A percentile compares a stretch with the other conserved stretches of the same genome.
Conservation (phyloP, 768 basidiomycete genomes). For the Boletus sp. region DNA sequence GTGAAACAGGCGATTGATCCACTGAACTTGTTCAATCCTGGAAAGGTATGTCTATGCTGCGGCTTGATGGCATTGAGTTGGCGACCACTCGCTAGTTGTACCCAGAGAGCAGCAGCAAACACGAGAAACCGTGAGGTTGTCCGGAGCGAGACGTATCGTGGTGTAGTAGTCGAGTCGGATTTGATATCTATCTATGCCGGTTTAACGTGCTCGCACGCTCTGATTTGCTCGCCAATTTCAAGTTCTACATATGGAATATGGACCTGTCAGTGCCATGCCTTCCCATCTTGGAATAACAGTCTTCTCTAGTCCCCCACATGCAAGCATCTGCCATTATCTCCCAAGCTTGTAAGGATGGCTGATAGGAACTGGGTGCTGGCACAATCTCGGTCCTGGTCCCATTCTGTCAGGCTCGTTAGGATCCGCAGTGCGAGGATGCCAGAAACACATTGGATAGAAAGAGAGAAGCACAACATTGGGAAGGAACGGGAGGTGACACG, state of each 20-base stretch:
- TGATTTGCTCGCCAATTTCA: background rate
- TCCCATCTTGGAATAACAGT: background rate
- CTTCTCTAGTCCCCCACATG: background rate
- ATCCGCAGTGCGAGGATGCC: too few species aligned
- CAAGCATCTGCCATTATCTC: too few species aligned
- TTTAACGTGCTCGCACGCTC: background rate
- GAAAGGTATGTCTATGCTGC: constrained; percentile 46
- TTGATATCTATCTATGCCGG: background rate
- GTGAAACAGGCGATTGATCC: constrained; percentile 82
- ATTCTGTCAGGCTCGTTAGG: too few species aligned
- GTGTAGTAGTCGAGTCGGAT: background rate
- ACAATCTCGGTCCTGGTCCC: too few species aligned
- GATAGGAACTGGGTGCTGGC: too few species aligned
- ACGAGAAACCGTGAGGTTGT: background rate
- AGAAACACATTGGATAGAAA: too few species aligned
- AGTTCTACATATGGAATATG: background rate
- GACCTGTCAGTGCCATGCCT: background rate
- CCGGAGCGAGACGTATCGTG: background rate
- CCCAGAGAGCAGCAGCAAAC: constrained; percentile 7
- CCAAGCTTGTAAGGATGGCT: too few species aligned
- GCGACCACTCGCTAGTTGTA: constrained; percentile 14
- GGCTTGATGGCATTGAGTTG: background rate
- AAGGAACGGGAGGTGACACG: too few species aligned
- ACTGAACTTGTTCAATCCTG: constrained; percentile 79
- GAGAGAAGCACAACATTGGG: too few species aligned